These are phyloP conservation scores for Pseudozyma sp. DNA, from an alignment of 1,284 basidiomycete species.

Conservation along the genomic window DNA sequence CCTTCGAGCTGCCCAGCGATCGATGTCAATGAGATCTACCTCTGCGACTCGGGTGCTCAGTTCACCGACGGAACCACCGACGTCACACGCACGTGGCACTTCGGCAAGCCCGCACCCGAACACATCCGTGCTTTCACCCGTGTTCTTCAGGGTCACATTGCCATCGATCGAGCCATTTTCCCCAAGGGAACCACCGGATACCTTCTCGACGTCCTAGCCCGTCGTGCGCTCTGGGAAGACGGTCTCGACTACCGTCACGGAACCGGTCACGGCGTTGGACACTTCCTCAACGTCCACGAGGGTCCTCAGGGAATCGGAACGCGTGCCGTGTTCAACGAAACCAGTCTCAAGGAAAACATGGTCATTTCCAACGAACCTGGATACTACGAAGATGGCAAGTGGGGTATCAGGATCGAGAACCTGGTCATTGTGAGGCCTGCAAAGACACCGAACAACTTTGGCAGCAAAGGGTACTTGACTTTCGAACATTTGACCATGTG, in stretches of 20 bases:
- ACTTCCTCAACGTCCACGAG: slow-evolving; percentile 67
- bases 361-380: slow-evolving; percentile 77
- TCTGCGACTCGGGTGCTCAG: slow-evolving; percentile 93
- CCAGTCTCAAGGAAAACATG: slow-evolving; percentile 65
- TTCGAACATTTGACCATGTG: slow-evolving; percentile 66
- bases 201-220: slow-evolving; percentile 83
- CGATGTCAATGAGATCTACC: slow-evolving; percentile 74
- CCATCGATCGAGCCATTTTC: slow-evolving; percentile 86
- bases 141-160: slow-evolving; percentile 94
- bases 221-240: slow-evolving; percentile 88
- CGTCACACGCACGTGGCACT: slow-evolving; percentile 86
- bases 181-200: slow-evolving; percentile 86
- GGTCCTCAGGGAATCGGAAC: slow-evolving; percentile 68
- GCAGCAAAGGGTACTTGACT: slow-evolving; percentile 70
- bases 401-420: slow-evolving; percentile 93
- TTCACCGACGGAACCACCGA: slow-evolving; percentile 95
- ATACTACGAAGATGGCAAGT: slow-evolving; percentile 90
- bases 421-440: slow-evolving; percentile 59
- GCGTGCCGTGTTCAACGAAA: slow-evolving; percentile 65
- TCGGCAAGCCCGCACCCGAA: slow-evolving; percentile 83
- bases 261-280: slow-evolving; percentile 64
- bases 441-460: slow-evolving; percentile 83
- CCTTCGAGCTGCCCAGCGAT: slow-evolving; percentile 81
- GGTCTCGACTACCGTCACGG: slow-evolving; percentile 77
- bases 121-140: slow-evolving; percentile 90